Percentiles rank a stretch among this genome's conserved stretches.
phyloP scores from a whole-genome alignment of 495 filamentous ascomycete genomes.

The Annulohypoxylon bovei region DNA sequence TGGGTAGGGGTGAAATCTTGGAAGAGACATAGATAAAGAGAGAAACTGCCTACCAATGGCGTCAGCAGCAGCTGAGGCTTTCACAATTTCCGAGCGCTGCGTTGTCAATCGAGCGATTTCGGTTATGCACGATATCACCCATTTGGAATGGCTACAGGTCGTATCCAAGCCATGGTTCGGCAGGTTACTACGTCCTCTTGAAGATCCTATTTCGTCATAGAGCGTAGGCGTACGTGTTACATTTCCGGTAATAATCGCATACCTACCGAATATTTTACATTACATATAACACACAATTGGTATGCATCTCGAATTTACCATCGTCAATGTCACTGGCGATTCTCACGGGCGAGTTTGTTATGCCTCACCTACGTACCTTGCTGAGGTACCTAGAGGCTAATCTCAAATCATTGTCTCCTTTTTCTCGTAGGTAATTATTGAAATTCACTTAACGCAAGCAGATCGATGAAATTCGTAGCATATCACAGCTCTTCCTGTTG shows the following conservation, averaged over 20 bases:
- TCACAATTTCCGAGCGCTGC: conserved; percentile 29
- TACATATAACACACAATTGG: neutral
- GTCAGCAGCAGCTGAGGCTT: neutral
- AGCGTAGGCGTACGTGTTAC: no score
- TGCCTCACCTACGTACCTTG: neutral
- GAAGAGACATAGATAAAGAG: neutral
- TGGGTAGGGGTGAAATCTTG: neutral
- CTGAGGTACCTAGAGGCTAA: neutral
- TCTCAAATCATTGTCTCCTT: neutral
- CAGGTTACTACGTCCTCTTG: conserved; percentile 4
- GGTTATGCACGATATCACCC: conserved; percentile 31
- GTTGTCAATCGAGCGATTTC: conserved; percentile 25
- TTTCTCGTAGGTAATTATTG: neutral
- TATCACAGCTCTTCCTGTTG: neutral
- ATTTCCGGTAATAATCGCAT: neutral
- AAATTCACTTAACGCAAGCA: neutral
- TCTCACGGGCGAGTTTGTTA: neutral
- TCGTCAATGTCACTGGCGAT: neutral
- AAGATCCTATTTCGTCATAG: conserved; percentile 6
- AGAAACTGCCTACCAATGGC: conserved; percentile 4
- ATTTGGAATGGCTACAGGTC: conserved; percentile 18
- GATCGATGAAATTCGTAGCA: neutral
- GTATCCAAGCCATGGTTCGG: neutral
- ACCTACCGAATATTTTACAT: neutral
- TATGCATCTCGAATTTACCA: neutral